These are phyloP conservation scores for Lentinula detonsa DNA, from an alignment of 768 basidiomycete species.

Conservation along the genomic window DNA sequence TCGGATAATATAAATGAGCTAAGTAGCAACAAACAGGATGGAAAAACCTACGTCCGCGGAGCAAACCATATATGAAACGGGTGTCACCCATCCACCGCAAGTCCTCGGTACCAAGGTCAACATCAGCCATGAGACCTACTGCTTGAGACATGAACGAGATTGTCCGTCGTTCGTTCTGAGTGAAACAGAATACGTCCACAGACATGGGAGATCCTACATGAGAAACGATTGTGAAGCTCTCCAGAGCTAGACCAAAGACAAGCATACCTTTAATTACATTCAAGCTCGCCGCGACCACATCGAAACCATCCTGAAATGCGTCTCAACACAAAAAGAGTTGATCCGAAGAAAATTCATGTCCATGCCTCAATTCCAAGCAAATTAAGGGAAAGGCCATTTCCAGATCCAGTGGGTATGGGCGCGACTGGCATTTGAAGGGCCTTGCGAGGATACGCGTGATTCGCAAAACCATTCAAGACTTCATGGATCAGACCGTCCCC, in stretches of 20 bases:
- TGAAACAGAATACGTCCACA: slow-evolving; percentile 73
- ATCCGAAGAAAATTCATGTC: not conserved
- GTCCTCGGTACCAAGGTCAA: slow-evolving; percentile 80
- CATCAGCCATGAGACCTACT: slow-evolving; percentile 78
- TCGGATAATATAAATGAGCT: not conserved
- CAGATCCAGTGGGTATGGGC: slow-evolving; percentile 79
- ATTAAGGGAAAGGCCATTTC: slow-evolving; percentile 72
- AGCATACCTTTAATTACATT: slow-evolving; percentile 72
- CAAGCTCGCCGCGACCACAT: slow-evolving; percentile 65
- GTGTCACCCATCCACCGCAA: slow-evolving; percentile 83
- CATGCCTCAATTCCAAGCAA: slow-evolving; percentile 61
- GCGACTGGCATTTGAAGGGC: slow-evolving; percentile 68
- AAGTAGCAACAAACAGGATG: slow-evolving; percentile 1
- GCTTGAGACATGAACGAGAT: slow-evolving; percentile 84
- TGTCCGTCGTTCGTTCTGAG: slow-evolving; percentile 52
- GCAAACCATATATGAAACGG: slow-evolving; percentile 68
- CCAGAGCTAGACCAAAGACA: not conserved
- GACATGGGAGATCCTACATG: slow-evolving; percentile 61
- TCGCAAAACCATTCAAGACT: slow-evolving; percentile 75
- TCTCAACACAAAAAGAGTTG: slow-evolving; percentile 2
- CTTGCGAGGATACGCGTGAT: slow-evolving; percentile 49
- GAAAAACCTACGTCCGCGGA: slow-evolving; percentile 53
- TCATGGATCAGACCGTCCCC: slow-evolving; percentile 86
- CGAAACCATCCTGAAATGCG: slow-evolving; percentile 51
- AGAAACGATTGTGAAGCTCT: not conserved